A percentile compares a stretch with the other conserved stretches of the same genome.
Conservation (phyloP, 805 yeast genomes). For the Lipomyces starkeyi region DNA sequence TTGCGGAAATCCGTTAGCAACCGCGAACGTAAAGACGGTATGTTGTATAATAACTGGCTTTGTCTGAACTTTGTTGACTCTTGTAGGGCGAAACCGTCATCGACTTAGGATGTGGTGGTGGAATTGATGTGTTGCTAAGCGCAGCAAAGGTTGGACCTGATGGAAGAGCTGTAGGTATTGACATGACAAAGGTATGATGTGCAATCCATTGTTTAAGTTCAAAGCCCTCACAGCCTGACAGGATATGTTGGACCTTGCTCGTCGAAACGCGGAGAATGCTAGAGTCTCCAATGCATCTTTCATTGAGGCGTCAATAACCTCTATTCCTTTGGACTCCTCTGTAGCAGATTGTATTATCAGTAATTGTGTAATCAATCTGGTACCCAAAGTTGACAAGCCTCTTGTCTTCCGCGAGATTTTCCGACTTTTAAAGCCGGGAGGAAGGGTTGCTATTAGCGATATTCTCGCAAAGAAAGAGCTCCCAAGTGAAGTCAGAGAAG, state of each 20-base stretch:
- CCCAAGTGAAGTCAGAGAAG: conserved; percentile 2
- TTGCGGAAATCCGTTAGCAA: conserved; percentile 9
- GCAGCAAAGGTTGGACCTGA: conserved; percentile 14
- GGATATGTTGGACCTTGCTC: conserved; percentile 10
- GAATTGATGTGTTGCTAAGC: conserved; percentile 7
- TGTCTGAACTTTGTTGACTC: neutral
- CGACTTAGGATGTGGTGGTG: conserved; percentile 13
- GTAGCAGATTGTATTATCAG: conserved; percentile 6
- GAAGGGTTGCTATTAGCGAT: conserved; percentile 9
- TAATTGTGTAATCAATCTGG: conserved; percentile 11
- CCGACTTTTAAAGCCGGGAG: conserved; percentile 10
- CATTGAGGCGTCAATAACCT: conserved; percentile 9
- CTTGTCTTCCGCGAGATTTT: conserved; percentile 1
- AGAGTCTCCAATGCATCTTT: conserved; percentile 2
- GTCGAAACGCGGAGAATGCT: conserved; percentile 5
- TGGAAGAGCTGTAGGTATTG: conserved; percentile 3
- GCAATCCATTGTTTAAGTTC: too few species aligned
- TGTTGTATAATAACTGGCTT: neutral
- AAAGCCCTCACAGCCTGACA: neutral
- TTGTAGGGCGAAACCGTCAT: conserved; percentile 4
- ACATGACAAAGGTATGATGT: conserved; percentile 9
- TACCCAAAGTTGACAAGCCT: conserved; percentile 9
- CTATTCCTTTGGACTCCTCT: neutral
- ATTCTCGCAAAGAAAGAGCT: conserved; percentile 8
- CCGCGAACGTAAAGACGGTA: conserved; percentile 2